phyloP scores from a whole-genome alignment of 2,329 filamentous ascomycete genomes.

The Penicillium paneum region DNA sequence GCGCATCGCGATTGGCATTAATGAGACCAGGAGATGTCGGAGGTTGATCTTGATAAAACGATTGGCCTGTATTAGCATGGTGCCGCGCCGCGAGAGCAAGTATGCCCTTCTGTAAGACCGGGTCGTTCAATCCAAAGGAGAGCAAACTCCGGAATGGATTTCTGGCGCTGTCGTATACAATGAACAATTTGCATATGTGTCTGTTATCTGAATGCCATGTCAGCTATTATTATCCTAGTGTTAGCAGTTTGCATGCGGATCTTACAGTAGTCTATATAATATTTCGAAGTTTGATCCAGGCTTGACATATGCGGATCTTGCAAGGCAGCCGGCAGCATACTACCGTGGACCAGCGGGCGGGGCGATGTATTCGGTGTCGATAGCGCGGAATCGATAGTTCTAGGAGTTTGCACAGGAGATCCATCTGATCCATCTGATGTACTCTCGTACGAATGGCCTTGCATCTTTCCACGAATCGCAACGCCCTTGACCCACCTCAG shows the following conservation, averaged over 20 bases:
- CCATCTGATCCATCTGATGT: background rate
- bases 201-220: slow-evolving; percentile 27
- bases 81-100: slow-evolving; percentile 37
- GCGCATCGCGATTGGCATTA: slow-evolving; percentile 29
- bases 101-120: slow-evolving; percentile 30
- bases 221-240: background rate
- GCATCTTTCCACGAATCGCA: slow-evolving; percentile 34
- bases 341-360: background rate
- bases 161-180: slow-evolving; percentile 35
- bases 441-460: slow-evolving; percentile 22
- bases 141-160: slow-evolving; percentile 37
- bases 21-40: slow-evolving; percentile 6
- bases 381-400: background rate
- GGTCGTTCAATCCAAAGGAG: slow-evolving; percentile 28
- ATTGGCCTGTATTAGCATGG: slow-evolving; percentile 28
- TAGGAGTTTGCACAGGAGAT: background rate
- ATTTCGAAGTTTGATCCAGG: slow-evolving; percentile 17
- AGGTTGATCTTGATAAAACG: slow-evolving; percentile 19
- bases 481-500: slow-evolving; percentile 37
- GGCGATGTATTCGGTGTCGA: background rate
- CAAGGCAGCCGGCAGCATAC: background rate
- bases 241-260: background rate
- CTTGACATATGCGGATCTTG: slow-evolving; percentile 3
- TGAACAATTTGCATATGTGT: slow-evolving; percentile 35
- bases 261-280: slow-evolving; percentile 7